phyloP scores from a whole-genome alignment of 768 basidiomycete species.

The Termitomyces titanicus region DNA sequence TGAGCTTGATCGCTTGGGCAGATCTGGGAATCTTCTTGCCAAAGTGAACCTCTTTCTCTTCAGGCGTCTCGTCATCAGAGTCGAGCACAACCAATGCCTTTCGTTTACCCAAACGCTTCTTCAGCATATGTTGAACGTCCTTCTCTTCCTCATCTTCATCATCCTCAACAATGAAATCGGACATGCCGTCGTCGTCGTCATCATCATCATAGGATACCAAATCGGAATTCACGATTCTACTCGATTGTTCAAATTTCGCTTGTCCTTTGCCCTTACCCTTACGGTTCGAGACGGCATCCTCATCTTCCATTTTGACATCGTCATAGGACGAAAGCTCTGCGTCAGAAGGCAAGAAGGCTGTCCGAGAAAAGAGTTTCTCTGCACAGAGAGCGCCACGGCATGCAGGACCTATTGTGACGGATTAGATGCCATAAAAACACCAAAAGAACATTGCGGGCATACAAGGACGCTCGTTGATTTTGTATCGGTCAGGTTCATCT shows the following conservation, averaged over 20 bases:
- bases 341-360: slow-evolving; percentile 60
- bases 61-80: slow-evolving; percentile 40
- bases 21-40: slow-evolving; percentile 27
- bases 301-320: slow-evolving; percentile 29
- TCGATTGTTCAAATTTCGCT: slow-evolving; percentile 9
- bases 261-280: slow-evolving; percentile 22
- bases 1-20: slow-evolving; percentile 35
- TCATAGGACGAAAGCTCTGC: slow-evolving; percentile 30
- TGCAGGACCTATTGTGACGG: slow-evolving; percentile 41
- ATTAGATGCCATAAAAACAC: not conserved
- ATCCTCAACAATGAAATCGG: slow-evolving; percentile 49
- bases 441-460: slow-evolving; percentile 15
- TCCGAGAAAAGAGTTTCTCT: slow-evolving; percentile 47
- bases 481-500: slow-evolving; percentile 32
- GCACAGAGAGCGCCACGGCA: slow-evolving; percentile 52
- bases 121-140: slow-evolving; percentile 34
- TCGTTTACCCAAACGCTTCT: slow-evolving; percentile 35
- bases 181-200: slow-evolving; percentile 40
- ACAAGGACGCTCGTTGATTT: slow-evolving; percentile 49
- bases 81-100: slow-evolving; percentile 37
- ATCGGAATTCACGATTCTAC: slow-evolving; percentile 4
- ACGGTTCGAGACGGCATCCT: not conserved
- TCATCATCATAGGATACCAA: slow-evolving; percentile 16
- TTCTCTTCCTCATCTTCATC: slow-evolving; percentile 57
- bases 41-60: slow-evolving; percentile 40